Base-by-base conservation (phyloP, 2,329 filamentous ascomycete species). In the Cordyceps tenuipes region DNA sequence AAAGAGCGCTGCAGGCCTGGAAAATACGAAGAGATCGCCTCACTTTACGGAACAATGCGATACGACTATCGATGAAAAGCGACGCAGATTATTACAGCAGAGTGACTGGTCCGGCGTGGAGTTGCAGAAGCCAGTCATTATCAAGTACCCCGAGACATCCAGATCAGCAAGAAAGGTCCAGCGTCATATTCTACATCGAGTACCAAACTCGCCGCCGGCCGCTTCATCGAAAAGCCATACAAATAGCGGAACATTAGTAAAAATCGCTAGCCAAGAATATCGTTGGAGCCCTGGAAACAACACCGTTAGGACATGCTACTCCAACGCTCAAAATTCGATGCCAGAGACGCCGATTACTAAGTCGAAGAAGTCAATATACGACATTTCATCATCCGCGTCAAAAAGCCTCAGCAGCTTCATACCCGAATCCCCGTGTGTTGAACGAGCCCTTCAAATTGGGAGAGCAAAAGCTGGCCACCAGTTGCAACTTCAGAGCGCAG, bases 61-160 rank as follows among this genome's bases (percentile, higher is more conserved):
- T 19, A 43, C 41, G 21, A 44, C n/a, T 60, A 8, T 54, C 5
- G 61, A 66, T 3, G 54, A 26, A 10, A 65, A 65, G 52, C 62
- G 62, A 41, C 60, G 59, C 7, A 62, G 51, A 21, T 47, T 66
- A 36, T 53, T 66, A 7, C 55, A 62, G 43, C 56, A 63, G 34
- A 29, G 29, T 17, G 64, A 65, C 44, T 75, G 72, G 71, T 68
- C 67, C 0, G 70, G 72, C 3, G 61, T 73, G 7, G 62, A 61
- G 19, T 54, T 70, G 12, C 71, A 74, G 50, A 73, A 71, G 52
- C 63, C 68, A 9, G 61, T 71, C 15, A 48, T 62, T 1, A 59
- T 66, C 8, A 62, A 66, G 12, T 67, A 66, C 48, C 60, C 66
- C 6, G 50, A 60, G 21, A 54, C 39, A 9, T 21, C 57, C 13